Base-by-base conservation (phyloP, 495 filamentous ascomycete species). In the Xanthoparmelia taractica region DNA sequence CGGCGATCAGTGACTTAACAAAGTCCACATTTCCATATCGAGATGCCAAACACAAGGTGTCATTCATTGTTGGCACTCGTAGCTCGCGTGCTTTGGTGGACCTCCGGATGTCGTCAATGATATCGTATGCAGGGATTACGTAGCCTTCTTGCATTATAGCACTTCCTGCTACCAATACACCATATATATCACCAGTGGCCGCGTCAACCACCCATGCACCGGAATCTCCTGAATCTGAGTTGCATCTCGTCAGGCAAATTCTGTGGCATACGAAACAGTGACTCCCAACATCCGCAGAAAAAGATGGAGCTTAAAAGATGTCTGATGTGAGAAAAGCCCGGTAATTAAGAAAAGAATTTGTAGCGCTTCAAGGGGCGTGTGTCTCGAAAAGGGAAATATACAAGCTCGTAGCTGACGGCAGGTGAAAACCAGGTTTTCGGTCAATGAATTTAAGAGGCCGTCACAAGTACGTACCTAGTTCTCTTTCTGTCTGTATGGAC, bases 111-210 rank as follows among this genome's bases (percentile, higher is more conserved):
- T 34, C 52, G 33, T 29, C 27, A 25, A 55, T 15, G 23, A 55
- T 33, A 17, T 55, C 23, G 13, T 23, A 15, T 31, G 23, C 15
- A 38, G 56, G 56, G 33, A 58, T 41, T 37, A 58, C 37, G 17
- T 40, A 58, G 5, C n/a, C 56, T 58, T 58, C 56, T 58, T 58
- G 56, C 5, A 58, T 23, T 34, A 58, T 41, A 27, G 56, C 56
- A 27, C 56, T 58, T 25, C 56, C 56, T 12, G 56, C 56, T 15
- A 58, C 34, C 23, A 58, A 25, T 1, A 58, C 37, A 37, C 56
- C 56, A 27, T 58, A 58, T 23, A 58, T 27, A 20, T 58, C 56
- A n/a, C 56, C 56, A 58, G 56, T 58, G 12, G 13, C 23, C 23
- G 56, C 33, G 29, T 58, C 37, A 10, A 37, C 33, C 5, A 58